Conservation (phyloP, 805 yeast genomes). For the Naumovozyma baii region DNA sequence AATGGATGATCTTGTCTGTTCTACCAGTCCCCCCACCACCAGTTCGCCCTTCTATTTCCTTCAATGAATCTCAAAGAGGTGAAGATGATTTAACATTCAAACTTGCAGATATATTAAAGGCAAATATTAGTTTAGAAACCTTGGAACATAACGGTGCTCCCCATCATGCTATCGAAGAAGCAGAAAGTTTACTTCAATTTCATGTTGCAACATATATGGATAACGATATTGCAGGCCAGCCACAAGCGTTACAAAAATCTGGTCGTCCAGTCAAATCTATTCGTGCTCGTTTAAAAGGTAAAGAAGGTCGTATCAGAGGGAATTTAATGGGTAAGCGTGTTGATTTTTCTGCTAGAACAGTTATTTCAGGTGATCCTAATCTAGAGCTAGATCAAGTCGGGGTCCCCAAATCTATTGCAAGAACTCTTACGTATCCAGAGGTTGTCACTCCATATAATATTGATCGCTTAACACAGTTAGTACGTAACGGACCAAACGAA, state of each 20-base stretch:
- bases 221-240: constrained; percentile 98
- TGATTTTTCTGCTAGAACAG: constrained; percentile 97
- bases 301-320: constrained; percentile 98
- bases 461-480: constrained; percentile 83
- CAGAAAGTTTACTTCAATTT: constrained; percentile 88
- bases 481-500: constrained; percentile 96
- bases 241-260: constrained; percentile 95
- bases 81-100: constrained; percentile 98
- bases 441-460: constrained; percentile 96
- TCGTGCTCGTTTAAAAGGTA: constrained; percentile 99
- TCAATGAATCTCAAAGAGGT: constrained; percentile 95
- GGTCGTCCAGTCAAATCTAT: constrained; percentile 98
- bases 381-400: constrained; percentile 97
- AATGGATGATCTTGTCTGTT: constrained; percentile 96
- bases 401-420: constrained; percentile 93
- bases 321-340: constrained; percentile 99
- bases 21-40: constrained; percentile 99
- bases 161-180: constrained; percentile 93
- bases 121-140: constrained; percentile 93
- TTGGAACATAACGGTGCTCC: constrained; percentile 98
- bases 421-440: constrained; percentile 93
- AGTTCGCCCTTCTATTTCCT: constrained; percentile 96
- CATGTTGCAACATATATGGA: constrained; percentile 99
- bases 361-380: constrained; percentile 98
- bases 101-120: constrained; percentile 91